Base-by-base conservation (phyloP, 169 alveolate species). In the Hammondia hammondi region DNA sequence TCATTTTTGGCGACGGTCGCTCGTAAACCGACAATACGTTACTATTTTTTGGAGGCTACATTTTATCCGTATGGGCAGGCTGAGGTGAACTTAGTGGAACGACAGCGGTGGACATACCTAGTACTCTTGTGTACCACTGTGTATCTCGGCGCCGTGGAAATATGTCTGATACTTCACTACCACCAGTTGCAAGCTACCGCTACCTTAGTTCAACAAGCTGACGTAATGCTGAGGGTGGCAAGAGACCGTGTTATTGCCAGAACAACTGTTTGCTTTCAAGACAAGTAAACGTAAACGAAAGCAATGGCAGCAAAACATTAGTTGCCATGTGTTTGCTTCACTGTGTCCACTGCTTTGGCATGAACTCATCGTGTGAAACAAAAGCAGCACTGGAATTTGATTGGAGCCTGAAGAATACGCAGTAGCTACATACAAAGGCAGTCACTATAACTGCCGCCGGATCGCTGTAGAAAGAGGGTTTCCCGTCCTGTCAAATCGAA, bases 81-180 rank as follows among this genome's bases (percentile, higher is more conserved):
- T 67, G 77, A 27, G 77, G 77, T 27, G 32, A 67, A 67, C 32
- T 67, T 67, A 7, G 77, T 67, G 35, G 32, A 67, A 27, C 77
- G 2, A 67, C 32, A 67, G 4, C 35, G 77, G 3, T 67, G 77
- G 77, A 0, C 77, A 67, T 27, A 1, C 77, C 32, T 27, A 27
- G 77, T 27, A 67, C 32, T 67, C 32, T 7, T 67, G 35, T 67
- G 24, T 27, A 21, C 32, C n/a, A 21, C 70, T 29, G 71, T 48
- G 17, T 27, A 29, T 24, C 3, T 82, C 10, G 70, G 37, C n/a
- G 57, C 24, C 52, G 72, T 82, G 35, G 61, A 43, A 12, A 19
- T 35, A 17, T 82, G 90, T 43, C 90, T 82, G 29, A 43, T 82
- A 14, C 35, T 82, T 82, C 43, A 82, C 39, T 82, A 82, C 90